Base-by-base conservation (phyloP, 495 filamentous ascomycete genomes). In the Xylaria longipes region DNA sequence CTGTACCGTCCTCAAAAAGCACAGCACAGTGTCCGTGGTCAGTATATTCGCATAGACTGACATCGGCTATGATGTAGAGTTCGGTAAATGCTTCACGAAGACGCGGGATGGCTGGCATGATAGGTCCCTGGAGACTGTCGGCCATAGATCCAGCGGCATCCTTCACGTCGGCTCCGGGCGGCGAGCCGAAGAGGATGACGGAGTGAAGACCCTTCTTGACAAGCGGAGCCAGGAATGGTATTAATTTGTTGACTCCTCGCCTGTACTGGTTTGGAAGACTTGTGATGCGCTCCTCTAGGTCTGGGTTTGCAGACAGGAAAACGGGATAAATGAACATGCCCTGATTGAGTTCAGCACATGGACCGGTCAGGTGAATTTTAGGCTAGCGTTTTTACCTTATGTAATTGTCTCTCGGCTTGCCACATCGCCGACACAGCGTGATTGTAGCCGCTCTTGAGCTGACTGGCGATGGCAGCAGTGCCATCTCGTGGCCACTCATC, bases 21-120 rank as follows among this genome's bases (percentile, higher is more conserved):
- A 95, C 92, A n/a, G 92, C 93, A 77, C 93, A 95, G 80, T 95
- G 93, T 29, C 93, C 93, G 73, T 95, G 93, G 27, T 90, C 92
- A 25, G 93, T 95, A 80, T 95, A 95, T 78, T 95, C 93, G 82
- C 93, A 95, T 4, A 95, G 88, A 76, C 93, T 94, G 48, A 95
- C 93, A 79, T 95, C 93, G 41, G 90, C 86, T 50, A 90, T 87
- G 72, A 95, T 88, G 75, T 93, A 95, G 46, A 95, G 84, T 45
- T 88, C 81, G 5, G 93, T 93, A 74, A 94, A 94, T 20, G 82
- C 78, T 48, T 87, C 82, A 61, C 92, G 89, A 46, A 95, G 83
- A 25, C 93, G 86, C n/a, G 88, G 89, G 75, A 95, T 93, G 8
- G 87, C 86, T 66, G 87, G 84, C 35, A 95, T 91, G 63, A 95